These are phyloP conservation scores for Leishmania major DNA, from an alignment of 208 protist genomes.

Conservation along the genomic window DNA sequence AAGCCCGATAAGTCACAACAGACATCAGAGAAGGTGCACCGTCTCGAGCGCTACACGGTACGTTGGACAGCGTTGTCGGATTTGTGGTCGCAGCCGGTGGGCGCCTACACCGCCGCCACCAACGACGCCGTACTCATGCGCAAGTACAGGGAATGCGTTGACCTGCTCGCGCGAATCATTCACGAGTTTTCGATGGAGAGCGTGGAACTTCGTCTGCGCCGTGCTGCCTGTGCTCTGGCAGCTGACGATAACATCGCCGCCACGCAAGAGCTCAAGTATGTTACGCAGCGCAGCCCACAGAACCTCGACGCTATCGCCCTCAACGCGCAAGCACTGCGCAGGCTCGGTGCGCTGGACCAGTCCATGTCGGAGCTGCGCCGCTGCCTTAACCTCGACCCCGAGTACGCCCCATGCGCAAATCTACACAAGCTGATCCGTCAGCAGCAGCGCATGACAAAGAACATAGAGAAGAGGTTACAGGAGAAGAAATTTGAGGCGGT, in stretches of 20 bases:
- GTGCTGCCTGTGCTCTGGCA: constrained; percentile 80
- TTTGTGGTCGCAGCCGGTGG: constrained; percentile 34
- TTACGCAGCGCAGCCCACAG: constrained; percentile 66
- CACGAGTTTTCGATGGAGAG: constrained; percentile 70
- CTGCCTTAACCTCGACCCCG: constrained; percentile 87
- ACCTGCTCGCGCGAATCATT: constrained; percentile 62
- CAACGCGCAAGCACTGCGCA: constrained; percentile 71
- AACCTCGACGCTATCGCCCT: constrained; percentile 76
- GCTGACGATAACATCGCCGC: constrained; percentile 55
- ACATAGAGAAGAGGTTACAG: constrained; percentile 38
- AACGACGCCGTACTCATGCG: constrained; percentile 12
- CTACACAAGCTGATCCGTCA: constrained; percentile 69
- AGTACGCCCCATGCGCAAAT: constrained; percentile 73
- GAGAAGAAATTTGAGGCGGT: constrained; percentile 59
- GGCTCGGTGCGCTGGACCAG: constrained; percentile 75
- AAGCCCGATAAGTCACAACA: constrained; percentile 28
- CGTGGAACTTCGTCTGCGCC: constrained; percentile 76
- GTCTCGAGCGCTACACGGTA: constrained; percentile 43
- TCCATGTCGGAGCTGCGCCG: constrained; percentile 64
- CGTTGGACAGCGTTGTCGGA: constrained; percentile 47
- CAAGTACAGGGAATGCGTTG: constrained; percentile 54
- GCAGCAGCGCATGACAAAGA: constrained; percentile 53
- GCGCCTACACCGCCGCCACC: constrained; percentile 6
- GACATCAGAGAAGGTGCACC: constrained; percentile 31
- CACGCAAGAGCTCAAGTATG: constrained; percentile 72